Evolutionary conservation across 805 yeast species (phyloP), one percentile per base, ranked within the genome.

Genomic region (Jamesozyma spencerorum): DNA sequence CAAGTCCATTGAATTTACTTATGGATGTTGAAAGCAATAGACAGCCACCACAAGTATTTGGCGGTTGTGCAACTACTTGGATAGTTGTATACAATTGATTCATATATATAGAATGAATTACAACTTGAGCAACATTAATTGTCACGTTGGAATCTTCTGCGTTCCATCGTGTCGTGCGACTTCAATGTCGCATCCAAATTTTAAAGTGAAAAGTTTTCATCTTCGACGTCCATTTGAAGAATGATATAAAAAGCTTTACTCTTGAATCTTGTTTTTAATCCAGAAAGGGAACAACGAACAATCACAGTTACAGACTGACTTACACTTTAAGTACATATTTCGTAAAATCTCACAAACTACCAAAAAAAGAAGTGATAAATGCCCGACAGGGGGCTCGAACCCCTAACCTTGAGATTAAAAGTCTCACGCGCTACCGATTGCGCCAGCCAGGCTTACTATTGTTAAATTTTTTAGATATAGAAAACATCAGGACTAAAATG

Each of bases 21-120:
- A 38, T 49, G 29, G 33, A n/a, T 5, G 22, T 34, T 17, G 20
- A 20, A 8, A 29, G 5, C n/a, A 36, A 31, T 12, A 29, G 45
- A 2, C 27, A 28, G 5, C 29, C 31, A n/a, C 39, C 42, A 13
- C 2, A 17, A n/a, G 41, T 77, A 2, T 66, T 63, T 35, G 77
- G 78, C 15, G 87, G 90, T 2, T 77, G 80, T 60, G 86, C 88
- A 8, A 77, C 84, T 2, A 70, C 77, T 2, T 81, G 85, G 83
- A 62, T 79, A 7, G 66, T 67, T 2, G 48, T 64, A 3, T n/a
- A 39, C 10, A 14, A 31, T 2, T 12, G 18, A 10, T 13, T 20
- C 31, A 18, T 13, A 36, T 17, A 32, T 33, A 36, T 10, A 27
- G 14, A 20, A 5, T 24, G n/a, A n/a, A n/a, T n/a, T n/a, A n/a